Evolutionary conservation across 1,284 basidiomycete species (phyloP).

Genomic region (Trichosporon sp.): DNA sequence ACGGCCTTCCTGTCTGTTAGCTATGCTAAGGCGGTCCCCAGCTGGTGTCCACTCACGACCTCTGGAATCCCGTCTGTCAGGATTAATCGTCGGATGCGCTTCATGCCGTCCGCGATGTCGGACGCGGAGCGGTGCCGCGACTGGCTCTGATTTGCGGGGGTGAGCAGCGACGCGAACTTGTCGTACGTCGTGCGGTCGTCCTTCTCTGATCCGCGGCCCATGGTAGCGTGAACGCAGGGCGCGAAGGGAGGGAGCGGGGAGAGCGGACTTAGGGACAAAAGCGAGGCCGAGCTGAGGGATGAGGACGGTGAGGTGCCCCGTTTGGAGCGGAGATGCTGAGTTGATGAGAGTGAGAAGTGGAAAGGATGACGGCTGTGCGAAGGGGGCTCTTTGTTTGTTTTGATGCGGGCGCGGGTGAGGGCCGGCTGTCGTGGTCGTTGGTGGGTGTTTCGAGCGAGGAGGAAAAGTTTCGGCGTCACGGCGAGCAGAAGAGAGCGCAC

Average conservation of each 20-base stretch:
- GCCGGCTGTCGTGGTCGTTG: background rate
- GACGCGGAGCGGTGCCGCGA: conserved; percentile 58
- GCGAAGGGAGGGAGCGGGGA: no score
- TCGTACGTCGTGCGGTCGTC: conserved; percentile 25
- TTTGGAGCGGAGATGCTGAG: background rate
- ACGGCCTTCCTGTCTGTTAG: conserved; percentile 51
- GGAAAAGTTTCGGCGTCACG: background rate
- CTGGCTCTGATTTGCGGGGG: conserved; percentile 18
- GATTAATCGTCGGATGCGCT: conserved; percentile 71
- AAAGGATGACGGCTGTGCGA: background rate
- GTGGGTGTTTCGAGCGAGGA: background rate
- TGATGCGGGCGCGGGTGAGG: background rate
- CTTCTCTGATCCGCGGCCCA: background rate
- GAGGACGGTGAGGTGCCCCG: background rate
- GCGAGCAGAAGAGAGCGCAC: background rate
- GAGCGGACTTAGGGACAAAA: background rate
- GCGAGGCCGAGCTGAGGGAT: background rate
- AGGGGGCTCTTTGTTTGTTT: background rate
- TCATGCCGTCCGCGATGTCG: conserved; percentile 72
- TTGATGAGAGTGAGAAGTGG: background rate
- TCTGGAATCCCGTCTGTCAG: conserved; percentile 79
- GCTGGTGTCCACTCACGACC: conserved; percentile 23
- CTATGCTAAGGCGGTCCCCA: conserved; percentile 26
- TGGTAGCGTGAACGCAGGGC: background rate
- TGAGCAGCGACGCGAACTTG: conserved; percentile 29